Conservation (phyloP, 2,329 filamentous ascomycete genomes). For the Diaporthe capsici region DNA sequence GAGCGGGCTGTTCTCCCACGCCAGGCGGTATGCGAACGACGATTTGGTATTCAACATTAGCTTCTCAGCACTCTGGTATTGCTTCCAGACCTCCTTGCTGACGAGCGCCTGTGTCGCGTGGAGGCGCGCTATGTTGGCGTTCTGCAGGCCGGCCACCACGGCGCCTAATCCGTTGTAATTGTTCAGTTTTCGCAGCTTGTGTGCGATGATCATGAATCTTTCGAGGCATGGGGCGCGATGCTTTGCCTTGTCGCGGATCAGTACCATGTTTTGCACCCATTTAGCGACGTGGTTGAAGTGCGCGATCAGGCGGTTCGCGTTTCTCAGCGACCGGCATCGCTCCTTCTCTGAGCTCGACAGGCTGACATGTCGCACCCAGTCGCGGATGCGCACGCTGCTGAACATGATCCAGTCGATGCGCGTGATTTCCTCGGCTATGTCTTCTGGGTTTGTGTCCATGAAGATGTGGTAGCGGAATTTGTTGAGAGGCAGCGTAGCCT, state of each 20-base stretch:
- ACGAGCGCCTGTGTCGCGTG: constrained; percentile 84
- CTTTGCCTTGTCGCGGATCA: constrained; percentile 95
- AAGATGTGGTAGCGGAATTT: constrained; percentile 92
- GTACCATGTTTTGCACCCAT: constrained; percentile 86
- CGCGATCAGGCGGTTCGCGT: constrained; percentile 94
- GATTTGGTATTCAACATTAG: constrained; percentile 95
- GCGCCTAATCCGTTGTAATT: constrained; percentile 98
- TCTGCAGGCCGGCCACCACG: constrained; percentile 92
- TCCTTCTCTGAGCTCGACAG: constrained; percentile 79
- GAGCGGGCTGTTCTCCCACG: constrained; percentile 94
- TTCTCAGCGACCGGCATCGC: constrained; percentile 81
- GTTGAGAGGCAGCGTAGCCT: constrained; percentile 77
- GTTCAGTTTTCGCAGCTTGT: constrained; percentile 89
- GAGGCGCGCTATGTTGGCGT: constrained; percentile 87
- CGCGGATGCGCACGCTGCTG: constrained; percentile 91
- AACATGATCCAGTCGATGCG: constrained; percentile 99
- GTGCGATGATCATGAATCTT: constrained; percentile 93
- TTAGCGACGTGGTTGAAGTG: constrained; percentile 91
- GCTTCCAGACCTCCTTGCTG: constrained; percentile 78
- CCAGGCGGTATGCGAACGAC: constrained; percentile 94
- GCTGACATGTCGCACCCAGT: constrained; percentile 92
- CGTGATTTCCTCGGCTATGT: constrained; percentile 91
- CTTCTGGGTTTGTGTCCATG: constrained; percentile 87
- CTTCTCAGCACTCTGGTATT: constrained; percentile 89
- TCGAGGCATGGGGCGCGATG: constrained; percentile 92